Conservation (phyloP, 1,139 yeast species). For the Pichia sp. region DNA sequence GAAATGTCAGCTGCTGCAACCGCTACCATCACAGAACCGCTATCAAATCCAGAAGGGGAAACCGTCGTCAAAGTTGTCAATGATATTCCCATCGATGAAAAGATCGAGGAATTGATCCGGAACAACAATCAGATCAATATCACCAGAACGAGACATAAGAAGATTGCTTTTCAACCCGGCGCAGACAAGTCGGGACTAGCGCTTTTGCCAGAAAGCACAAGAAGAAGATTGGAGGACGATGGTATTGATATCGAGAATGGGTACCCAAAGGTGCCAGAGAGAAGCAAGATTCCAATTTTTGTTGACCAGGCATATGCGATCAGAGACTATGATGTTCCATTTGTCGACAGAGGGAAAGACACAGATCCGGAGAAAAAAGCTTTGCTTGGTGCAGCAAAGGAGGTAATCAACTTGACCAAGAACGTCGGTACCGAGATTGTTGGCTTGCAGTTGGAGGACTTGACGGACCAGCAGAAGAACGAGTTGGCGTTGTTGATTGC, state of each 20-base stretch:
- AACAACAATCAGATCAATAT: slow-evolving; percentile 11
- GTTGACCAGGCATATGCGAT: slow-evolving; percentile 48
- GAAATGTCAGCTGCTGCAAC: background rate
- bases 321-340: slow-evolving; percentile 29
- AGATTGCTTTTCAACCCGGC: slow-evolving; percentile 11
- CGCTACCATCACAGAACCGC: slow-evolving; percentile 18
- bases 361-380: slow-evolving; percentile 55
- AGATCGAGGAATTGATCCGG: slow-evolving; percentile 17
- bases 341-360: slow-evolving; percentile 41
- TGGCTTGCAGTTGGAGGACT: slow-evolving; percentile 47
- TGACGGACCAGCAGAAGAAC: slow-evolving; percentile 48
- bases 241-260: slow-evolving; percentile 43
- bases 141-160: slow-evolving; percentile 8
- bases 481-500: slow-evolving; percentile 49
- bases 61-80: slow-evolving; percentile 29
- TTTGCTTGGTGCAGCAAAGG: slow-evolving; percentile 45
- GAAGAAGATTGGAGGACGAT: slow-evolving; percentile 34
- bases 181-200: slow-evolving; percentile 32
- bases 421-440: slow-evolving; percentile 54
- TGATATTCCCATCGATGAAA: slow-evolving; percentile 17
- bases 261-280: slow-evolving; percentile 40
- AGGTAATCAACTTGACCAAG: slow-evolving; percentile 44
- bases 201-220: slow-evolving; percentile 38
- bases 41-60: slow-evolving; percentile 33
- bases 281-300: slow-evolving; percentile 38